phyloP scores from a whole-genome alignment of 2,329 filamentous ascomycete species.

The Westerdykella aurantiaca region DNA sequence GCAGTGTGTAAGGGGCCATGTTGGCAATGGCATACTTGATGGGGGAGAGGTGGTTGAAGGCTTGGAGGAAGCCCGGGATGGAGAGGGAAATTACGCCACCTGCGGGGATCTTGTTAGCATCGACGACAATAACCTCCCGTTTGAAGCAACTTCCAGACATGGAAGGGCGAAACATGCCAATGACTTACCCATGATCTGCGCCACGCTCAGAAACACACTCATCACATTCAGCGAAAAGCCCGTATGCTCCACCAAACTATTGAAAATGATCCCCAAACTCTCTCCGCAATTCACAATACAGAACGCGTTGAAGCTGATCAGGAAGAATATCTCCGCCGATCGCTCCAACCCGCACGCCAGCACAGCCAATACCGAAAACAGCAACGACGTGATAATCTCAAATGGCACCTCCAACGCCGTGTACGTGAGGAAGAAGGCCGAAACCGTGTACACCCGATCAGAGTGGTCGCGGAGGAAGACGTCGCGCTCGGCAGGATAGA shows the following conservation, averaged over 20 bases:
- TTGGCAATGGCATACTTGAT: conserved; percentile 65
- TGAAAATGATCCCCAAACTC: conserved; percentile 73
- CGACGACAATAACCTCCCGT: too few relatives aligned
- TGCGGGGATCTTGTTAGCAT: conserved; percentile 6
- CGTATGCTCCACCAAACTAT: conserved; percentile 67
- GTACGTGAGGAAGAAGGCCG: conserved; percentile 67
- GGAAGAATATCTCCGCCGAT: conserved; percentile 60
- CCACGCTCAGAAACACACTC: conserved; percentile 62
- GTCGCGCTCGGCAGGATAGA: conserved; percentile 66
- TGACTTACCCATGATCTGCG: conserved; percentile 56
- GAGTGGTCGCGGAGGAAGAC: conserved; percentile 74
- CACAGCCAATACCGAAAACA: conserved; percentile 60
- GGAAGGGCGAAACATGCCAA: background rate
- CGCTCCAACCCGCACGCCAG: conserved; percentile 61
- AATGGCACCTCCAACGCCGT: conserved; percentile 66
- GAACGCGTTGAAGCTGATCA: conserved; percentile 63
- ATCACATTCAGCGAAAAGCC: conserved; percentile 73
- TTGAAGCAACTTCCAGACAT: too few relatives aligned
- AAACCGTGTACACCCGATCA: conserved; percentile 65
- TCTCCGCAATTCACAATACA: conserved; percentile 70
- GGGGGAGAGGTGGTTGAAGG: conserved; percentile 66
- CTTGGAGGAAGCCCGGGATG: conserved; percentile 60
- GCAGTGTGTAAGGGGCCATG: conserved; percentile 60
- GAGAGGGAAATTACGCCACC: conserved; percentile 63
- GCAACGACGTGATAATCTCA: conserved; percentile 58